A percentile compares a stretch with the other conserved stretches of the same genome.
Conservation (phyloP, 225 moss, liverwort and hornwort genomes). For the Sphagnum tenellum region DNA sequence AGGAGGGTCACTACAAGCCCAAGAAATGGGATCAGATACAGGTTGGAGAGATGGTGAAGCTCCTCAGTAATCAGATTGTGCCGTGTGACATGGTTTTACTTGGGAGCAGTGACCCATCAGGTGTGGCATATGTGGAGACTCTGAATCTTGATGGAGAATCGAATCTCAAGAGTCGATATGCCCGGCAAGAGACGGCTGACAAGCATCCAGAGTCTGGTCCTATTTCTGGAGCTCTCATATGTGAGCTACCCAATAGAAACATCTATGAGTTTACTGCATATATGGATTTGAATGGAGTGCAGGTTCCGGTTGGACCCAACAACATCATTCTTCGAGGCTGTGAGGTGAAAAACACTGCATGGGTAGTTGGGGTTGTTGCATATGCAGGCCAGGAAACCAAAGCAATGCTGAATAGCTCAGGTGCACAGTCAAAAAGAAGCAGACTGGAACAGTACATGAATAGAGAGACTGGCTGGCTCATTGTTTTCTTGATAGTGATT, state of each 20-base stretch:
- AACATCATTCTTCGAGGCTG: constrained; percentile 85
- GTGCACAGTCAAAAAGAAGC: constrained; percentile 82
- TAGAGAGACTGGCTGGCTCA: constrained; percentile 67
- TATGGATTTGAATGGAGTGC: constrained; percentile 55
- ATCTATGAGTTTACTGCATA: constrained; percentile 86
- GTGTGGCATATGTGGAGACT: constrained; percentile 74
- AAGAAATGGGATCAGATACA: constrained; percentile 73
- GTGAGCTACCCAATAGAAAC: constrained; percentile 76
- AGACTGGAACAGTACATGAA: constrained; percentile 77
- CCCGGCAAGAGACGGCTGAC: constrained; percentile 43
- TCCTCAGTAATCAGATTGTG: constrained; percentile 67
- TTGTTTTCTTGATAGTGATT: constrained; percentile 39
- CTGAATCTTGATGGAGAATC: constrained; percentile 92
- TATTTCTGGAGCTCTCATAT: constrained; percentile 51
- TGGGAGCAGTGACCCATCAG: constrained; percentile 61
- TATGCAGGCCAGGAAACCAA: constrained; percentile 89
- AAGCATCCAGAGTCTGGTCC: constrained; percentile 34
- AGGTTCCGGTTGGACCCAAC: constrained; percentile 56
- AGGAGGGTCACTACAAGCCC: constrained; percentile 37
- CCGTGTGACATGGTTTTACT: constrained; percentile 73
- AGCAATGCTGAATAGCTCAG: constrained; percentile 81
- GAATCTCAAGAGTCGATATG: constrained; percentile 84
- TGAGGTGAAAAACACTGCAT: constrained; percentile 80
- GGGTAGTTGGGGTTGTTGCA: constrained; percentile 81
- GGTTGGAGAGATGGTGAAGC: constrained; percentile 76